Evolutionary conservation across 2,329 filamentous ascomycete genomes (phyloP), one percentile per base, ranked within the genome.

Genomic region (Hymenoscyphus occultus): DNA sequence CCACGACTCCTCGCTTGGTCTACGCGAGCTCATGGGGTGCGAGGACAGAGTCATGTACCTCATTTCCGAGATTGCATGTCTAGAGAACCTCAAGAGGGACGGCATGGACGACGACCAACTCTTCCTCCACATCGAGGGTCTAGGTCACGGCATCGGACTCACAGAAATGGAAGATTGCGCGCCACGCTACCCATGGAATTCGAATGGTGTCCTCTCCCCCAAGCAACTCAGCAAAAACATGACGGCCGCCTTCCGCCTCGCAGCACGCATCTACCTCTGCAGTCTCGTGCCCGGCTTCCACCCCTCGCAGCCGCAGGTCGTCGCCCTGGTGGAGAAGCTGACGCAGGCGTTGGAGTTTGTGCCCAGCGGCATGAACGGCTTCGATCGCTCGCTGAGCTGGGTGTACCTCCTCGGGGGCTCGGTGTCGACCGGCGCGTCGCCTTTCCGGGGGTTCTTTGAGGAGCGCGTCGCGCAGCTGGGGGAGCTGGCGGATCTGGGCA

Each of bases 31-130:
- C 61, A 98, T 98, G 93, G 95, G 95, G 71, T 98, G 95, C 77
- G 94, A 98, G 69, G 95, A 99, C 79, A 88, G 89, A 28, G 90
- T 98, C 78, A 97, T 99, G 93, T 98, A 97, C 78, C 83, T 98
- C 73, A 96, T 99, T 76, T 96, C 93, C 1, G 95, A 99, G 80
- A 97, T 98, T 73, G 92, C 94, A 63, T 98, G 95, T 78, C 87
- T 99, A 62, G 95, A 98, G 77, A 90, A 91, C 3, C 86, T 97
- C 69, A 96, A 95, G 82, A 80, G 83, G 48, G 87, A 90, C 66
- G 91, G 90, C 71, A 92, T 95, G 80, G 91, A 96, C 71, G 89
- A 95, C 74, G 88, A 95, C 69, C 86, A 88, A 60, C 86, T 98
- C 56, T 97, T 93, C 84, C 86, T 90, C 66, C 94, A 97, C 78